Evolutionary conservation across 2,329 filamentous ascomycete species (phyloP).

Genomic region (Colletotrichum camelliae): DNA sequence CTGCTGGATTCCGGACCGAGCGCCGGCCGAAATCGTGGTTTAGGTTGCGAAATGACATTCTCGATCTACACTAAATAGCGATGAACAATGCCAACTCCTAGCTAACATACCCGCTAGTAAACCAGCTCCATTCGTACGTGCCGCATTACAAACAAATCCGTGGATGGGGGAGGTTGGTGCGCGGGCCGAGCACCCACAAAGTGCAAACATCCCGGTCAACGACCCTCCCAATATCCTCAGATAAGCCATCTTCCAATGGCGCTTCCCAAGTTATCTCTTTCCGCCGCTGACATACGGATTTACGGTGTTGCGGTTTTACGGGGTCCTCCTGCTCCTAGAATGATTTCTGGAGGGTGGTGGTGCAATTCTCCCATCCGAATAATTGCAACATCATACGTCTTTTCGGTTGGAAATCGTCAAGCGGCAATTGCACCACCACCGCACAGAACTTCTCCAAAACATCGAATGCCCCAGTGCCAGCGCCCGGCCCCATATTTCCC

Average conservation of each 20-base stretch:
- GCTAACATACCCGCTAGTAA: neutral
- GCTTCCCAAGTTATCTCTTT: neutral
- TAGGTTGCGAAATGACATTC: neutral
- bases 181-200: neutral
- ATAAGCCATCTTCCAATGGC: neutral
- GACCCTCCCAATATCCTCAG: neutral
- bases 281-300: neutral
- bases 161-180: neutral
- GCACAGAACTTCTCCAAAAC: neutral
- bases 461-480: neutral
- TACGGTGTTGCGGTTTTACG: neutral
- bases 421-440: neutral
- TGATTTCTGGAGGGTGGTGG: neutral
- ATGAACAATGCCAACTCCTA: neutral
- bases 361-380: neutral
- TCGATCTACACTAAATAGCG: neutral
- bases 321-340: neutral
- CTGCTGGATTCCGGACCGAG: neutral
- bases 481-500: neutral
- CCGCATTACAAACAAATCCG: neutral
- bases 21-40: neutral
- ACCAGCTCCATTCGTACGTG: neutral
- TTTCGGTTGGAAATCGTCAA: neutral
- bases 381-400: neutral
- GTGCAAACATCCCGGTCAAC: neutral